These are phyloP conservation scores for Larix kaempferi DNA, from an alignment of 75 land plant genomes.

Conservation along the genomic window DNA sequence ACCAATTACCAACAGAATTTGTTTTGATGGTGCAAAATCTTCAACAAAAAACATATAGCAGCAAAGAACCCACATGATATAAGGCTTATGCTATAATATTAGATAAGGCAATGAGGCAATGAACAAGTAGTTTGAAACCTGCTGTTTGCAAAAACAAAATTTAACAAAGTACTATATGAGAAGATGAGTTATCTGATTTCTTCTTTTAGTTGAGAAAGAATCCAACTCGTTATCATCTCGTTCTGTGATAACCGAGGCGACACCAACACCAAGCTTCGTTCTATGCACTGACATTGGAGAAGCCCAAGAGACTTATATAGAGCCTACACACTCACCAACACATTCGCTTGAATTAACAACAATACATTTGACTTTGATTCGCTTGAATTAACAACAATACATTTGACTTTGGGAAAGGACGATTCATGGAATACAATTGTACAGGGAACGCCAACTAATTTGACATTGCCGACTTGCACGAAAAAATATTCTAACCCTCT, in stretches of 20 bases:
- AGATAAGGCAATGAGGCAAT: too few species aligned
- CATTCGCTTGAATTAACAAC: not conserved
- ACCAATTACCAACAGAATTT: not conserved
- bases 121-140: too few species aligned
- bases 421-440: not conserved
- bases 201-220: too few species aligned
- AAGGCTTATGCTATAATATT: not conserved
- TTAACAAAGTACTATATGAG: too few species aligned
- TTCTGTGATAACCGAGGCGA: not conserved
- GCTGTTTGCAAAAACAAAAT: too few species aligned
- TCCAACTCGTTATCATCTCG: too few species aligned
- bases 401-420: not conserved
- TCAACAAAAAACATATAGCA: not conserved
- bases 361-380: not conserved
- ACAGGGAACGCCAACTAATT: not conserved
- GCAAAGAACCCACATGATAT: not conserved
- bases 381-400: not conserved
- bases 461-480: not conserved
- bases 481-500: too few species aligned
- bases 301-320: not conserved
- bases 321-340: not conserved
- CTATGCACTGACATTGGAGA: not conserved
- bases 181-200: too few species aligned
- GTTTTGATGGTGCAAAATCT: not conserved
- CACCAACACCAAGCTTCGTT: not conserved